Evolutionary conservation across 2,329 filamentous ascomycete species (phyloP), one percentile per base, ranked within the genome.

Genomic region (Sporothrix curviconia): DNA sequence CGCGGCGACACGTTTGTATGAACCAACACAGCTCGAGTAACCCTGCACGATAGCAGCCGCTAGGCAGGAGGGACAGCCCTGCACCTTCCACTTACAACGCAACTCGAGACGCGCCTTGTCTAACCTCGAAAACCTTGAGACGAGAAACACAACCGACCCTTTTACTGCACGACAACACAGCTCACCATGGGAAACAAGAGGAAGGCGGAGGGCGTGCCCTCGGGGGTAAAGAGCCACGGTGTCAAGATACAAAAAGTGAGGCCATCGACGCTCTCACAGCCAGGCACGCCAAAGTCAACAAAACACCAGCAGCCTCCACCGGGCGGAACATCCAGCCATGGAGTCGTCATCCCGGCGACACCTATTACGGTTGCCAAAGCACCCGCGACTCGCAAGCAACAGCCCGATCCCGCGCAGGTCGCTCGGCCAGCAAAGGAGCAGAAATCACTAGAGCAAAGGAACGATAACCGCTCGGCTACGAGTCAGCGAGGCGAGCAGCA

Each of bases 401-500:
- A 28, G 12, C 36, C 47, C 28, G 14, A 15, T 5, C 42, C n/a
- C 28, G 4, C 22, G 34, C 59, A 55, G 14, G 53, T 25, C 19
- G 12, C 9, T n/a, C 60, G 55, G 54, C 40, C 46, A 53, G 68
- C 59, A 52, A 61, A 69, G 36, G 66, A 66, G n/a, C n/a, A n/a
- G n/a, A n/a, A n/a, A n/a, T n/a, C n/a, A n/a, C n/a, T n/a, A n/a
- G n/a, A n/a, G 55, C 64, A 64, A 42, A 60, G 65, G 67, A 40
- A 54, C 67, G 58, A 56, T 59, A 68, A 40, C 66, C 66, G 57
- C 64, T 62, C 37, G 60, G 65, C 67, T 56, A 76, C 36, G 22
- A 22, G 39, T 17, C 32, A 19, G 39, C 15, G 7, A 4, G 39
- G 22, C 49, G n/a, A 9, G 7, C 71, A 76, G n/a, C 32, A 44